Evolutionary conservation across 306 rosid species (phyloP).

Genomic region (Hylodesmum podocarpum): DNA sequence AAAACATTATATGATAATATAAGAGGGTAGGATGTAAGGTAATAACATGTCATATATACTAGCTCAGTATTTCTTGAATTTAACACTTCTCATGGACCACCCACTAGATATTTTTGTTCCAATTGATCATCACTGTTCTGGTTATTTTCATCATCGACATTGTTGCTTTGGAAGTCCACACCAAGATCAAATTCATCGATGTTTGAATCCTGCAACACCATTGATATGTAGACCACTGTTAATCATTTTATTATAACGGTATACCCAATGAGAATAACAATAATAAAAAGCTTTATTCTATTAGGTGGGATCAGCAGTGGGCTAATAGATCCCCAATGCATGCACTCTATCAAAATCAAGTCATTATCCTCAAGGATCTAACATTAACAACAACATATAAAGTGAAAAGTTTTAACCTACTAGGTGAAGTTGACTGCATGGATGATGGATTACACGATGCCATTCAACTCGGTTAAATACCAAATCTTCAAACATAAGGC

Average conservation of each 20-base stretch:
- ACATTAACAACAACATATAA: not conserved
- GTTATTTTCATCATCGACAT: conserved; percentile 18
- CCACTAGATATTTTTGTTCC: conserved; percentile 29
- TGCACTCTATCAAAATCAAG: not conserved
- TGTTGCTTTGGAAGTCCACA: conserved; percentile 47
- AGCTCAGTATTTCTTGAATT: not conserved
- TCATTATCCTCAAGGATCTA: not conserved
- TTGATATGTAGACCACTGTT: conserved; percentile 5
- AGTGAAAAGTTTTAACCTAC: not conserved
- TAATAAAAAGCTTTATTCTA: not conserved
- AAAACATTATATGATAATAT: not conserved
- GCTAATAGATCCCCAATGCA: not conserved
- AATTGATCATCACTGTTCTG: conserved; percentile 29
- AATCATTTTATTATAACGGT: not conserved
- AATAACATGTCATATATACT: not conserved
- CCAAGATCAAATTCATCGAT: conserved; percentile 47
- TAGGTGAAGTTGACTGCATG: not conserved
- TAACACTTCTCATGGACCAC: conserved; percentile 27
- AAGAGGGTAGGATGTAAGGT: not conserved
- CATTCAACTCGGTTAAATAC: not conserved
- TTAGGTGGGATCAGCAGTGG: not conserved
- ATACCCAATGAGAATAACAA: not conserved
- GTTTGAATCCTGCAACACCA: conserved; percentile 45
- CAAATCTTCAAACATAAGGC: not conserved
- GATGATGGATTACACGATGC: not conserved